These are phyloP conservation scores for Tetrapisispora iriomotensis DNA, from an alignment of 805 yeast genomes.

Conservation along the genomic window DNA sequence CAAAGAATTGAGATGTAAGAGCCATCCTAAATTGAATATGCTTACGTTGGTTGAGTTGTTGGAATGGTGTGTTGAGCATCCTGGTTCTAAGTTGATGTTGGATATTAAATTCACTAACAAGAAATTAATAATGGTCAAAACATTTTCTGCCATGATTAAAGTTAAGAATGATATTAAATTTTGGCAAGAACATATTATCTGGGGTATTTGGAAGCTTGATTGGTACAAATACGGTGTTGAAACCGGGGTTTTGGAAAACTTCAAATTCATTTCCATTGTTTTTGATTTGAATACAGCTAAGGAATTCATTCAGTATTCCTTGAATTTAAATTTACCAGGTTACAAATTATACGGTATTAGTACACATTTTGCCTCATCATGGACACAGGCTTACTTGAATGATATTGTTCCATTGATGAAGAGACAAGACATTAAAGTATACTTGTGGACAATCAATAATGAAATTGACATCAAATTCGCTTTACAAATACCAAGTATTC, in stretches of 20 bases:
- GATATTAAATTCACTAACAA: slow-evolving; percentile 43
- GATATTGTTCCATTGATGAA: slow-evolving; percentile 25
- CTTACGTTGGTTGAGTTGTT: slow-evolving; percentile 35
- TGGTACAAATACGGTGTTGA: slow-evolving; percentile 36
- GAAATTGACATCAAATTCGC: slow-evolving; percentile 22
- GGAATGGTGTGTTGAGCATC: slow-evolving; percentile 31
- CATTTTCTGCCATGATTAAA: slow-evolving; percentile 29
- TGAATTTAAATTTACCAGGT: slow-evolving; percentile 31
- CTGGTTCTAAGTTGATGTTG: slow-evolving; percentile 34
- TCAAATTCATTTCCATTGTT: slow-evolving; percentile 30
- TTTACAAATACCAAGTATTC: slow-evolving; percentile 20
- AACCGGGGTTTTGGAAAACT: slow-evolving; percentile 31
- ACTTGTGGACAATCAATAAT: slow-evolving; percentile 46
- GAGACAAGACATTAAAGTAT: slow-evolving; percentile 30
- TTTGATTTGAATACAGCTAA: slow-evolving; percentile 28
- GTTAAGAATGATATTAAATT: slow-evolving; percentile 32
- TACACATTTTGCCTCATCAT: slow-evolving; percentile 34
- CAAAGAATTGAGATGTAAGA: slow-evolving; percentile 27
- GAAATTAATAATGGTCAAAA: slow-evolving; percentile 34
- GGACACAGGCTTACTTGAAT: slow-evolving; percentile 32
- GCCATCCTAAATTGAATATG: slow-evolving; percentile 31
- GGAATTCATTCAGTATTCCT: slow-evolving; percentile 30
- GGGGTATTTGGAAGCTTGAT: slow-evolving; percentile 45
- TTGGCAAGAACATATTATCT: slow-evolving; percentile 38
- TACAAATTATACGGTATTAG: slow-evolving; percentile 52